These are phyloP conservation scores for Myrica gale DNA, from an alignment of 306 rosid genomes.

Conservation along the genomic window DNA sequence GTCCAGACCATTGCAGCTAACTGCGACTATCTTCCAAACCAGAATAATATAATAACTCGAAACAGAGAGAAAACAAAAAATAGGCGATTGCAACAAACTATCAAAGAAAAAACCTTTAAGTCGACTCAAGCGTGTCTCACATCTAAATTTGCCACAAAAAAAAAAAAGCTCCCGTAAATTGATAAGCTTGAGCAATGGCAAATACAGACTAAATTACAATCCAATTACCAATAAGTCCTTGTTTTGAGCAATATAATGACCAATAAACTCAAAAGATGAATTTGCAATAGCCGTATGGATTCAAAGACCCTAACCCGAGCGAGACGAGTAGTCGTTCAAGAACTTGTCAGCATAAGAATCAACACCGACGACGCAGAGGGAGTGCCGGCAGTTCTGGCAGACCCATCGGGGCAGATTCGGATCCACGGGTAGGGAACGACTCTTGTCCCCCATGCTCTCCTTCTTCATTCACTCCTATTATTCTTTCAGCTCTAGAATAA, in stretches of 20 bases:
- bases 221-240: neutral
- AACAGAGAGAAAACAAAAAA: neutral
- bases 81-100: neutral
- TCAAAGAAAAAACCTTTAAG: neutral
- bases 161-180: neutral
- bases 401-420: conserved; percentile 78
- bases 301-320: conserved; percentile 65
- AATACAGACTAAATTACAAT: neutral
- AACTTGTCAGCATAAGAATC: conserved; percentile 85
- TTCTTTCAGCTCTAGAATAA: neutral
- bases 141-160: neutral
- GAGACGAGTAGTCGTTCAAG: conserved; percentile 63
- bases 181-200: neutral
- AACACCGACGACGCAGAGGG: conserved; percentile 79
- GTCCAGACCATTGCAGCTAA: neutral
- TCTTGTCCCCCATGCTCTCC: conserved; percentile 46
- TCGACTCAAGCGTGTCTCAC: neutral
- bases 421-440: conserved; percentile 73
- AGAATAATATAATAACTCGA: neutral
- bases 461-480: conserved; percentile 13
- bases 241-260: neutral
- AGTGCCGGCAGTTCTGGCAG: conserved; percentile 89
- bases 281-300: neutral
- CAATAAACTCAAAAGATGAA: neutral
- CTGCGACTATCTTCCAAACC: neutral